Base-by-base conservation (phyloP, 768 basidiomycete species). In the Austroboletus festivus region DNA sequence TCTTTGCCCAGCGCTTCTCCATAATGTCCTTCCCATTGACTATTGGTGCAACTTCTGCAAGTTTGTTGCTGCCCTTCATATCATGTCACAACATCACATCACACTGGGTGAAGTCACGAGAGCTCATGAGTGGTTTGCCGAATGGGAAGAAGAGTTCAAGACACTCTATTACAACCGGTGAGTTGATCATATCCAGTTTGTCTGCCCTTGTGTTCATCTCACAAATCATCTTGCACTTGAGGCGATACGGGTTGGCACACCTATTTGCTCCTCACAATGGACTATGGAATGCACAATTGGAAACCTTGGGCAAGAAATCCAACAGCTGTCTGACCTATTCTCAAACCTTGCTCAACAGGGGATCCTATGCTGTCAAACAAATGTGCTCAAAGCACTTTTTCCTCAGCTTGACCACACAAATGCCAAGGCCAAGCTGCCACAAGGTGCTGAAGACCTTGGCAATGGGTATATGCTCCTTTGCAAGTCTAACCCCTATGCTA, bases 121-220 rank as follows among this genome's bases (percentile, higher is more conserved):
- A 10, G 62, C 57, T 0, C 53, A 64, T 18, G 6, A 20, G 0
- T 43, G 56, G 1, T 45, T 69, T 1, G 46, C 48, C 10, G 38
- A 55, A 4, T 71, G 67, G 53, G 46, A 60, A 7, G 42, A 38
- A 1, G 67, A 68, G 1, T 72, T 63, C 21, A 64, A 73, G 38
- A 16, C 21, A 0, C 10, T 68, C 0, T 72, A 71, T 38, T 58
- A 58, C 42, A 57, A 67, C 10, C 54, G 51, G 0, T 18, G 41
- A 1, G 40, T 42, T 0, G 56, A 65, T 22, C 57, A 52, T 0
- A 12, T 73, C 7, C 70, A 73, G 35, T 64, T 73, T 35, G 37
- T 65, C 10, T 34, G 54, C 1, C 70, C 62, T 0, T 50, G 49
- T 21, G 50, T 70, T 3, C 72, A 73, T 42, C 50, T 54, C 8